Evolutionary conservation across 768 basidiomycete genomes (phyloP), one percentile per base, ranked within the genome.

Genomic region (Hysterangium stoloniferum): DNA sequence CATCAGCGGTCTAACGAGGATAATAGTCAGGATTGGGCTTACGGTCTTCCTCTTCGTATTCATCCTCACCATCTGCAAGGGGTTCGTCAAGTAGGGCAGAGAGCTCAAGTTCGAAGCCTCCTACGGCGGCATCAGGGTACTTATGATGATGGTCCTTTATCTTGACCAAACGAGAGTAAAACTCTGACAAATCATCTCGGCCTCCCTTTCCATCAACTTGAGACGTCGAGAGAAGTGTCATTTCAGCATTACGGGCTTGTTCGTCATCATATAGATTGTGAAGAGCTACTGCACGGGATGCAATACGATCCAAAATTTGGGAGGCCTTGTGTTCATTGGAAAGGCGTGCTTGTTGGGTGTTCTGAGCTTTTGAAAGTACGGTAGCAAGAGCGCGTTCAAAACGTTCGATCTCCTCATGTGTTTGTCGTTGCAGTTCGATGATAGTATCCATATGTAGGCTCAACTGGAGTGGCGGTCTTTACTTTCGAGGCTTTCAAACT

Each of bases 111-210:
- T 90, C 83, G 67, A 95, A 84, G 54, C 84, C 75, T 62, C 79
- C 84, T 74, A 82, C 74, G 61, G 78, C 76, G 69, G 86, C 73
- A 71, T 94, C 87, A 71, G 93, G 93, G 76, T 97, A 93, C 74
- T 90, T 90, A 70, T 77, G 78, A 76, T 98, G 84, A 78, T 95
- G 91, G 64, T 94, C 92, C 71, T 94, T 90, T 68, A 98, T 82
- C 78, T 88, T 92, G 63, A 81, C 84, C 75, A 98, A 83, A 72
- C 96, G 84, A 66, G 84, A 74, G 71, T 99, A 98, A 72, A 99
- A 99, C 67, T 95, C 91, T 41, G 84, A 82, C 45, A 98, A 75
- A 68, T 97, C 79, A 67, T 80, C 78, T 41, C 76, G 76, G 19
- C 42, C 48, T 11, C 52, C 55, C 27, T 48, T 34, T 3, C 43